Conservation (phyloP, 306 rosid species). For the Astragalus membranaceus region DNA sequence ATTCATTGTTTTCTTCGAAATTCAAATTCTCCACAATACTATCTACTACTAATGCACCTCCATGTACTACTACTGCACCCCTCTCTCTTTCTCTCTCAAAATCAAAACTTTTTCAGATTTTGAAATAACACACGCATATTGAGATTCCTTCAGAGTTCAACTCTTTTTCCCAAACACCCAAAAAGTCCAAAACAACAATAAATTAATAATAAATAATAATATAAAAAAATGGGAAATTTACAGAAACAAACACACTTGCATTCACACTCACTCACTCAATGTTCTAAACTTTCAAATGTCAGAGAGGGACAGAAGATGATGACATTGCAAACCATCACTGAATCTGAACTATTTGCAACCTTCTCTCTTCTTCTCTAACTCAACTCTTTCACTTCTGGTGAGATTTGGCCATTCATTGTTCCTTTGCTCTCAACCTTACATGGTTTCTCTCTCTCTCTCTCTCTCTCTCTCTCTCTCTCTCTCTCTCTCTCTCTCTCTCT, state of each 20-base stretch:
- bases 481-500: background rate
- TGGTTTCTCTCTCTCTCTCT: background rate
- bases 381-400: slow-evolving; percentile 12
- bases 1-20: slow-evolving; percentile 11
- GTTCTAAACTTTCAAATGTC: slow-evolving; percentile 31
- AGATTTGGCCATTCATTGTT: background rate
- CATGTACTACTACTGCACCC: background rate
- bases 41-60: background rate
- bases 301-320: slow-evolving; percentile 13
- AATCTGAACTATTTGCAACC: background rate
- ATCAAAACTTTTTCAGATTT: slow-evolving; percentile 21
- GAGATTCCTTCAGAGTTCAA: slow-evolving; percentile 37
- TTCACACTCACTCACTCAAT: background rate
- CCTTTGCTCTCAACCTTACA: background rate
- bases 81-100: background rate
- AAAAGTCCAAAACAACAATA: background rate
- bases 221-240: background rate
- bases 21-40: background rate
- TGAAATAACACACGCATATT: slow-evolving; percentile 3
- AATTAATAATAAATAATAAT: background rate
- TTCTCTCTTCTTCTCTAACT: background rate
- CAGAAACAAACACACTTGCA: slow-evolving; percentile 19
- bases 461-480: background rate
- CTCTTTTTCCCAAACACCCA: slow-evolving; percentile 15
- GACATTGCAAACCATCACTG: background rate